phyloP scores from a whole-genome alignment of 345 rosid species.

The Salix koriyanagi region DNA sequence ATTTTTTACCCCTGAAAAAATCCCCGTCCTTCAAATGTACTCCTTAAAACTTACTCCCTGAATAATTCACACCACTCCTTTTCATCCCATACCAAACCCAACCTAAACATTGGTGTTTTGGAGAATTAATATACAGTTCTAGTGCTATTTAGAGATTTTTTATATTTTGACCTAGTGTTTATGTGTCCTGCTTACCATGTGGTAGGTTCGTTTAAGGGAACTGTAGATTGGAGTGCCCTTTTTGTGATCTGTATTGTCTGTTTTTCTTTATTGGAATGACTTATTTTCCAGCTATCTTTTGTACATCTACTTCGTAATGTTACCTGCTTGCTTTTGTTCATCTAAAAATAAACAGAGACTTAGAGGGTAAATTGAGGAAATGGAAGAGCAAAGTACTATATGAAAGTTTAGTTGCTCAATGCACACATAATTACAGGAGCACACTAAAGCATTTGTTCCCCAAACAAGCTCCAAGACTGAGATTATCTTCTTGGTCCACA shows the following conservation, averaged over 20 bases:
- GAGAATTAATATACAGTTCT: not conserved
- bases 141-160: not conserved
- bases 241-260: not conserved
- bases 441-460: not conserved
- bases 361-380: not conserved
- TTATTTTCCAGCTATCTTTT: not conserved
- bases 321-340: not conserved
- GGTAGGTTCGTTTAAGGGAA: not conserved
- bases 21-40: not conserved
- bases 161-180: not conserved
- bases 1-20: not conserved
- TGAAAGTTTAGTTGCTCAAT: not conserved
- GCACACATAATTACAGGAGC: not conserved
- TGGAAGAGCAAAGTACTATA: not conserved
- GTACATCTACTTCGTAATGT: not conserved
- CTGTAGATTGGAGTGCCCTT: not conserved
- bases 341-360: not conserved
- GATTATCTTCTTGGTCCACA: not conserved
- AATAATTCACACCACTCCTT: not conserved
- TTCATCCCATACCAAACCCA: not conserved
- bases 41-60: not conserved
- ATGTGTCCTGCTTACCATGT: not conserved
- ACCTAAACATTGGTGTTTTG: not conserved
- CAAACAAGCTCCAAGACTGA: not conserved
- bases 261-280: not conserved